Percentiles rank a stretch among this genome's conserved stretches.
Evolutionary conservation across 2,329 filamentous ascomycete genomes (phyloP).

Genomic region (Colletotrichum sp.): DNA sequence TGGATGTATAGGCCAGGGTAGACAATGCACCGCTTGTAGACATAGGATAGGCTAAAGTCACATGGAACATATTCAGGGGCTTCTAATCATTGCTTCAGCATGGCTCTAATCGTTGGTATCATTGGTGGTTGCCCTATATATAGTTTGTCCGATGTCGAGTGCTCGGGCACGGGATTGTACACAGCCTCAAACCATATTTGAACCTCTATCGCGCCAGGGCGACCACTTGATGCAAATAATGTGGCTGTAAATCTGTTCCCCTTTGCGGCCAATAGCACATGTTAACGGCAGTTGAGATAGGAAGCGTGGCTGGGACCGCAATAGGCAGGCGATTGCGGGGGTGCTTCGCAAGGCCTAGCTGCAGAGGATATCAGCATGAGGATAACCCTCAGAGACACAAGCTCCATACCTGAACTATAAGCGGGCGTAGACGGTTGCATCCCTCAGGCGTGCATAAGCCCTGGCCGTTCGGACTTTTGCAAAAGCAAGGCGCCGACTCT

Average conservation of each 20-base stretch:
- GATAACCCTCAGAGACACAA: neutral
- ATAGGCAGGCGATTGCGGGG: fast-evolving
- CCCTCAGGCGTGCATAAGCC: neutral
- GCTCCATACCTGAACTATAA: neutral
- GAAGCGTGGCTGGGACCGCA: neutral
- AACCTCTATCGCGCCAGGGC: neutral
- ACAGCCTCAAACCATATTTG: neutral
- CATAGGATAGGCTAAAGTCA: neutral
- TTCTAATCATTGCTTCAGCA: neutral
- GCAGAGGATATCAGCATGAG: neutral
- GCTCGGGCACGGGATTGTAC: neutral
- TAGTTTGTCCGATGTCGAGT: neutral
- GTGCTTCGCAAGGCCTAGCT: neutral
- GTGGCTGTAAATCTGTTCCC: neutral
- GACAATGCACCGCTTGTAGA: neutral
- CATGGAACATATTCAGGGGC: neutral
- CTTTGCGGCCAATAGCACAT: neutral
- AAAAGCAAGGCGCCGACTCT: neutral
- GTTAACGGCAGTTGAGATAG: neutral
- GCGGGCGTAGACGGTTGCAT: neutral
- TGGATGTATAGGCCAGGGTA: neutral
- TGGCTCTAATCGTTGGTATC: neutral
- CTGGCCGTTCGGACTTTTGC: neutral
- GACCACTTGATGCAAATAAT: neutral
- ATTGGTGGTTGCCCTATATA: neutral